A percentile compares a stretch with the other conserved stretches of the same genome.
These are phyloP conservation scores for Myriosclerotinia duriaeana DNA, from an alignment of 2,329 filamentous ascomycete species.

Conservation along the genomic window DNA sequence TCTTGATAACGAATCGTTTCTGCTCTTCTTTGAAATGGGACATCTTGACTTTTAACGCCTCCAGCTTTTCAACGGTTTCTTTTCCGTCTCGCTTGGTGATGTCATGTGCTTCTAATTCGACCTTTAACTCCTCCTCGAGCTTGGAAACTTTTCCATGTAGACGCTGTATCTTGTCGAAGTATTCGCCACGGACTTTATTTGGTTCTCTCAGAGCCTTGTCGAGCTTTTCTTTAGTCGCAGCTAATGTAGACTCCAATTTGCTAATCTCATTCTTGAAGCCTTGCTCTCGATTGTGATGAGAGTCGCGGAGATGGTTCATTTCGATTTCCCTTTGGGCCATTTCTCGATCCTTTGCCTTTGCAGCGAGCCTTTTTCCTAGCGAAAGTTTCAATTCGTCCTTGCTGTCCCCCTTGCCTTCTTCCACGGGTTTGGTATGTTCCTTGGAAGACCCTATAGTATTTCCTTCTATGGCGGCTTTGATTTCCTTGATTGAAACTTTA, in stretches of 20 bases:
- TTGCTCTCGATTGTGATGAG: not conserved
- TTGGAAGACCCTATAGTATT: too few species aligned
- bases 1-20: not conserved
- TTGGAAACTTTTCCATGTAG: not conserved
- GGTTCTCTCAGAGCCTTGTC: not conserved
- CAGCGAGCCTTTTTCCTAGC: not conserved
- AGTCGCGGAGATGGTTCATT: not conserved
- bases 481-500: too few species aligned
- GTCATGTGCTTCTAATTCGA: not conserved
- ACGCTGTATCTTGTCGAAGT: not conserved
- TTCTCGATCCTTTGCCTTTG: not conserved
- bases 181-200: not conserved
- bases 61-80: not conserved
- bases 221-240: not conserved
- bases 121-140: not conserved
- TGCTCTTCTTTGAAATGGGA: not conserved
- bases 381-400: too few species aligned
- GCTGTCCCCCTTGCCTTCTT: too few species aligned
- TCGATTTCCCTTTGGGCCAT: not conserved
- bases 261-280: not conserved
- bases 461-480: too few species aligned
- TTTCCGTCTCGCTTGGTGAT: not conserved
- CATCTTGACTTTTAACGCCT: not conserved
- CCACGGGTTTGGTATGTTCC: too few species aligned
- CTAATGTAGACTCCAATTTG: not conserved